phyloP scores from a whole-genome alignment of 331 rosid genomes.

The Pyracantha coccinea region DNA sequence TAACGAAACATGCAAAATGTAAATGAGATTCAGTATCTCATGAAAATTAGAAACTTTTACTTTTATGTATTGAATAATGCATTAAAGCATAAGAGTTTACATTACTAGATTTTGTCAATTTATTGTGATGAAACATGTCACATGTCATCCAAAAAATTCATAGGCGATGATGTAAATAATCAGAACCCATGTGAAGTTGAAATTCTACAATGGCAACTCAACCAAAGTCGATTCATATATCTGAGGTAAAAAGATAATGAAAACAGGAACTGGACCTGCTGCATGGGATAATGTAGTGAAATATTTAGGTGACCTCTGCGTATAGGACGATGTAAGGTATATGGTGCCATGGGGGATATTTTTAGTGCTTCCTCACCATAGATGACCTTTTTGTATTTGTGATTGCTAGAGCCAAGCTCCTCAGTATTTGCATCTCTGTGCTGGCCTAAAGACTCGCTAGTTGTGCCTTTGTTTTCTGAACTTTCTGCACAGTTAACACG shows the following conservation, averaged over 20 bases:
- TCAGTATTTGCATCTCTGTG: slow-evolving; percentile 38
- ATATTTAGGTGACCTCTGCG: slow-evolving; percentile 93
- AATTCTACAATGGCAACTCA: background rate
- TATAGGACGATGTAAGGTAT: slow-evolving; percentile 79
- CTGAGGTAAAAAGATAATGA: too few relatives aligned
- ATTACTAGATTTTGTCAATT: background rate
- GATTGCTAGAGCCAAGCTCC: slow-evolving; percentile 31
- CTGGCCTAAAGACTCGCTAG: slow-evolving; percentile 34
- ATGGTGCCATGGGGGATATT: slow-evolving; percentile 67
- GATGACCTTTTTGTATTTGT: slow-evolving; percentile 47
- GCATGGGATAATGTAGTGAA: slow-evolving; percentile 82
- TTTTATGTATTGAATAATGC: too few relatives aligned
- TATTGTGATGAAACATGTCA: background rate
- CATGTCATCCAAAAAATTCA: background rate
- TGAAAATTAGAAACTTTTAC: background rate
- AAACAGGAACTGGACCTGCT: slow-evolving; percentile 51
- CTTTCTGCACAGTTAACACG: slow-evolving; percentile 35
- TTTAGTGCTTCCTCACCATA: slow-evolving; percentile 87
- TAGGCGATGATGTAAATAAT: background rate
- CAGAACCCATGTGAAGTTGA: background rate
- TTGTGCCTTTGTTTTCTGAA: slow-evolving; percentile 29
- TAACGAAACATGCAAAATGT: slow-evolving; percentile 20
- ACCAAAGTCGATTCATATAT: too few relatives aligned
- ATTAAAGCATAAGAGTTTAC: background rate
- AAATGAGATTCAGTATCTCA: background rate